A percentile compares a stretch with the other conserved stretches of the same genome.
These are phyloP conservation scores for Aspergillus coremiiformis DNA, from an alignment of 495 filamentous ascomycete genomes.

Conservation along the genomic window DNA sequence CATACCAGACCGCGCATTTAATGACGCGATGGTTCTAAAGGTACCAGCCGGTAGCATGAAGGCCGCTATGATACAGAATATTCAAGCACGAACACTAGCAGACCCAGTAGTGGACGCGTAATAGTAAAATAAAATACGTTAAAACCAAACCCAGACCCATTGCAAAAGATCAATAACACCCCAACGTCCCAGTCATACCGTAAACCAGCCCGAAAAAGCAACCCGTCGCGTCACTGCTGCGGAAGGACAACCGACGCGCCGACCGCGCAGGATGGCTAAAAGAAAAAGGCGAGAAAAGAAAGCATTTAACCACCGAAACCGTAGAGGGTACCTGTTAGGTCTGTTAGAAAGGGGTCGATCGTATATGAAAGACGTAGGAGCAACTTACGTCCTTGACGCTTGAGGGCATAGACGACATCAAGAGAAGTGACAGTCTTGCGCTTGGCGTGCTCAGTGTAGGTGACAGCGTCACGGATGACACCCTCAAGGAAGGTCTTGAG, in stretches of 20 bases:
- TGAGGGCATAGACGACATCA: slow-evolving; percentile 95
- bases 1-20: slow-evolving; percentile 31
- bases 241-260: slow-evolving; percentile 29
- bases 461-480: slow-evolving; percentile 99
- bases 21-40: slow-evolving; percentile 29
- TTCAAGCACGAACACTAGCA: slow-evolving; percentile 39
- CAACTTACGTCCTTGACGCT: slow-evolving; percentile 80
- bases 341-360: slow-evolving; percentile 25
- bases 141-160: slow-evolving; percentile 46
- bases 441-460: slow-evolving; percentile 98
- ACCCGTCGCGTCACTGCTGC: slow-evolving; percentile 29
- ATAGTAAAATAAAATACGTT: slow-evolving; percentile 36
- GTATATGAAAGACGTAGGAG: neutral
- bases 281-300: slow-evolving; percentile 28
- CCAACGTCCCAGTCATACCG: slow-evolving; percentile 48
- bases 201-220: slow-evolving; percentile 42
- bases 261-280: slow-evolving; percentile 31
- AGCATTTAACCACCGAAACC: slow-evolving; percentile 93
- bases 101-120: slow-evolving; percentile 39
- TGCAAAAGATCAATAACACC: slow-evolving; percentile 46
- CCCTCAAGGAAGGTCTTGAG: slow-evolving; percentile 99
- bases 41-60: slow-evolving; percentile 37
- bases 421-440: slow-evolving; percentile 97
- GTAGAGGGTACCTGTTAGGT: slow-evolving; percentile 65
- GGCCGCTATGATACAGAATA: slow-evolving; percentile 46